Conservation (phyloP, 139 green algal species). For the Astrephomene gubernaculifera region DNA sequence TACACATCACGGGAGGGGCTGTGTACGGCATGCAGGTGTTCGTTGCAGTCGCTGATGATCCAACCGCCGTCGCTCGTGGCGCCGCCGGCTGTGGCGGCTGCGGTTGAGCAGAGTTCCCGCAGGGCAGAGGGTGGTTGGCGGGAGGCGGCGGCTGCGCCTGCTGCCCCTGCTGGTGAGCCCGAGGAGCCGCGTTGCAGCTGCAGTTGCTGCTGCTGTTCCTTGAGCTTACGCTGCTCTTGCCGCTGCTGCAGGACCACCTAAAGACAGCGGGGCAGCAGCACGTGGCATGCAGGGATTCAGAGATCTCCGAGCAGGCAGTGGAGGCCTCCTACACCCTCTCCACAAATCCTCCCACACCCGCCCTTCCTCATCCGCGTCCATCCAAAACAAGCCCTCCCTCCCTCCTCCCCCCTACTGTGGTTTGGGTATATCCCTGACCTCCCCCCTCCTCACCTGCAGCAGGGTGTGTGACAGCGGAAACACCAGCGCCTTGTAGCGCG, state of each 20-base stretch:
- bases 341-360: too few species aligned
- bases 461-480: slow-evolving; percentile 39
- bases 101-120: slow-evolving; percentile 10
- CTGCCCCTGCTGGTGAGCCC: background rate
- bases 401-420: too few species aligned
- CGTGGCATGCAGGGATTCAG: too few species aligned
- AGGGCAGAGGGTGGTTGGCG: slow-evolving; percentile 12
- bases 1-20: slow-evolving; percentile 35
- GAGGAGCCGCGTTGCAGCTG: too few species aligned
- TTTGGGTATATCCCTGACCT: too few species aligned
- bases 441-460: slow-evolving; percentile 16
- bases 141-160: background rate
- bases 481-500: slow-evolving; percentile 42
- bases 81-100: background rate
- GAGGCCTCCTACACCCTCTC: too few species aligned
- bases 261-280: background rate
- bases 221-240: background rate
- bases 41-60: slow-evolving; percentile 40
- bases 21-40: slow-evolving; percentile 45
- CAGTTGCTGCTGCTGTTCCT: slow-evolving; percentile 22
- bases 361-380: too few species aligned
- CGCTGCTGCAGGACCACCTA: slow-evolving; percentile 36
- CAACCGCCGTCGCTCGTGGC: slow-evolving; percentile 19
- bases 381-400: too few species aligned
- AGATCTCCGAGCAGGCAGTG: too few species aligned